A percentile compares a stretch with the other conserved stretches of the same genome.
These are phyloP conservation scores for Closterium sp. DNA, from an alignment of 139 green algal species.

Conservation along the genomic window DNA sequence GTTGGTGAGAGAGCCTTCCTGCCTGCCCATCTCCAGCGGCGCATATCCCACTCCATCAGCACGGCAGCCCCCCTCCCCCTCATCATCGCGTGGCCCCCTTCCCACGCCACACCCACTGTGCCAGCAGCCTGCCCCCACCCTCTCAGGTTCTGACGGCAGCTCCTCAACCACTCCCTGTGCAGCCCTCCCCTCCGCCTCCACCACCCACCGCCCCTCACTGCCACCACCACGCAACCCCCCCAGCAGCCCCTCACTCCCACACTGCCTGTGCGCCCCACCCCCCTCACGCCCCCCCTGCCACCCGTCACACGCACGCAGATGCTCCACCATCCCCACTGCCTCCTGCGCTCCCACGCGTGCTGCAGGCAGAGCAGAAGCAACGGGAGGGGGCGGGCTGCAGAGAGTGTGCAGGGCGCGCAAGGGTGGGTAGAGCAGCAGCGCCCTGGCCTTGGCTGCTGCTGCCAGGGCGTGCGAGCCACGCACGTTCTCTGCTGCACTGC, in stretches of 20 bases:
- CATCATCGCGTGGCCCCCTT: neutral
- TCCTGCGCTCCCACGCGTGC: neutral
- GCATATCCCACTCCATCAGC: neutral
- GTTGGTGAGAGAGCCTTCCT: neutral
- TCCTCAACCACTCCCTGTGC: neutral
- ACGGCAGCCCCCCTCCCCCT: neutral
- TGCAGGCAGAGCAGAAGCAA: neutral
- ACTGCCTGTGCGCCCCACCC: too few relatives aligned
- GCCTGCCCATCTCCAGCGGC: neutral
- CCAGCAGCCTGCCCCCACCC: neutral
- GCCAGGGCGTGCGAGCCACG: neutral
- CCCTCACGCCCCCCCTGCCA: neutral
- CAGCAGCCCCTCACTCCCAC: neutral
- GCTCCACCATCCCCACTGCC: neutral
- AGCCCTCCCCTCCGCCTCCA: neutral
- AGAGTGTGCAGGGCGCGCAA: neutral
- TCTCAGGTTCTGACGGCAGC: neutral
- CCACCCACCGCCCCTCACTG: neutral
- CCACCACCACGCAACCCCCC: neutral
- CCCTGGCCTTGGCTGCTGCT: neutral
- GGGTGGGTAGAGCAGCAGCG: slow-evolving; percentile 1
- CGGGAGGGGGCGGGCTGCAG: neutral
- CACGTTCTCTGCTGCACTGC: neutral
- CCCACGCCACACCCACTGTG: neutral
- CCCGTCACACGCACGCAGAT: neutral